Base-by-base conservation (phyloP, 1,284 basidiomycete species). In the Leccinum fallax region DNA sequence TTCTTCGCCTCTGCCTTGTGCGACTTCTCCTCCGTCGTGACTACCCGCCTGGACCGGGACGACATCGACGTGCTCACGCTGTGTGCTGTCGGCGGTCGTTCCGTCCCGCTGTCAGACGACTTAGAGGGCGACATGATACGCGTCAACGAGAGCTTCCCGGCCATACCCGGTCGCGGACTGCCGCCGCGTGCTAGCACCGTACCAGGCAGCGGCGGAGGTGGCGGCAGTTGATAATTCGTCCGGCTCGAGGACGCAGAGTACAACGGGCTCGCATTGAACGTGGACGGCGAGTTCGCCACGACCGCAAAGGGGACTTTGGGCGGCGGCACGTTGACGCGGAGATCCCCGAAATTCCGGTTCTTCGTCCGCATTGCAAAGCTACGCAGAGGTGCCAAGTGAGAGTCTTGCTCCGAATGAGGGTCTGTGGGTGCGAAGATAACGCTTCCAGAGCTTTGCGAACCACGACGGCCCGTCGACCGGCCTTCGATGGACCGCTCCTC, bases 1-100 rank as follows among this genome's bases (percentile, higher is more conserved):
- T 67, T 72, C 72, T 83, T 82, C 64, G 78, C 78, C 63, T 83
- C 80, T 8, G 74, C 76, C 69, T 78, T 83, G 40, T 74, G 66
- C 56, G 65, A 61, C 63, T 76, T 81, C 59, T 68, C 68, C 61
- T 78, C 80, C 40, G 68, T 66, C 49, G 55, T 61, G n/a, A 70
- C 64, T 34, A 65, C 63, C 55, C 61, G 66, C 48, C 61, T 71
- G 10, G 62, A 61, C 57, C 38, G 67, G 1, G 63, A 57, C 16
- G 65, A 28, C 26, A 28, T 52, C 24, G 60, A 16, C 19, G 58
- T 19, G 43, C 63, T 67, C 56, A 56, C 28, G 19, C 71, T 71
- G 40, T 65, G 69, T 13, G 75, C 74, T 11, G 54, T 53, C 15
- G 61, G 55, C 15, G 55, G 55, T 24, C 53, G 32, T 13, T 62